A percentile compares a stretch with the other conserved stretches of the same genome.
Evolutionary conservation across 2,329 filamentous ascomycete genomes (phyloP).

Genomic region (Trichoderma koningii): DNA sequence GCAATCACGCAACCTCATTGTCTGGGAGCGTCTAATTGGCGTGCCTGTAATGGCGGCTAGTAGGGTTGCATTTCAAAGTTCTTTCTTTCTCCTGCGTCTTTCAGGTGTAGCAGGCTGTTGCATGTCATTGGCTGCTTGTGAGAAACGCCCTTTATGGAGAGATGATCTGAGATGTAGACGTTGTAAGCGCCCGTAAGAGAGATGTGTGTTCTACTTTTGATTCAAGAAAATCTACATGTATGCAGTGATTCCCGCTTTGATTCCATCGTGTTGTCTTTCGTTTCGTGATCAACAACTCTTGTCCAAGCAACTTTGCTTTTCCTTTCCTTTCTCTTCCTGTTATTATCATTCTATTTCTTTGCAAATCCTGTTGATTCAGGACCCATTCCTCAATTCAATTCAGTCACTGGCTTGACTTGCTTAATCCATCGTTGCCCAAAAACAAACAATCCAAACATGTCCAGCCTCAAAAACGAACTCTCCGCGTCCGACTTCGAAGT

Average conservation of each 20-base stretch:
- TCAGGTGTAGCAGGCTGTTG: too few species aligned
- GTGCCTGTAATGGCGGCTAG: too few species aligned
- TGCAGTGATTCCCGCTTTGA: conserved; percentile 1
- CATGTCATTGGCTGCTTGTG: too few species aligned
- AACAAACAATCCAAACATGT: conserved; percentile 22
- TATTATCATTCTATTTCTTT: background rate
- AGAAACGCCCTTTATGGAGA: too few species aligned
- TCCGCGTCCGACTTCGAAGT: conserved; percentile 54
- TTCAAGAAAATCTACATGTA: conserved; percentile 7
- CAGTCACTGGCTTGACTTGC: conserved; percentile 7
- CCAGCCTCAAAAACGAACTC: conserved; percentile 43
- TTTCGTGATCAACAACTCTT: conserved; percentile 9
- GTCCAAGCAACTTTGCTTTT: conserved; percentile 8
- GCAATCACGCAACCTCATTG: background rate
- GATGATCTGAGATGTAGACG: too few species aligned
- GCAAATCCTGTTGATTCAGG: too few species aligned
- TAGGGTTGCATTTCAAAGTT: too few species aligned
- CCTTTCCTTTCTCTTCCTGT: background rate
- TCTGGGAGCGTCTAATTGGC: too few species aligned
- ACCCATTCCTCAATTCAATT: background rate
- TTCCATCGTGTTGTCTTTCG: background rate
- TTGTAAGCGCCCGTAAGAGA: too few species aligned
- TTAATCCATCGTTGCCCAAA: background rate
- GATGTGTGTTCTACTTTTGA: too few species aligned
- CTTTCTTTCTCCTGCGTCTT: too few species aligned